Evolutionary conservation across 164 flowering plant species (phyloP).

Genomic region (Pachysandra terminalis): DNA sequence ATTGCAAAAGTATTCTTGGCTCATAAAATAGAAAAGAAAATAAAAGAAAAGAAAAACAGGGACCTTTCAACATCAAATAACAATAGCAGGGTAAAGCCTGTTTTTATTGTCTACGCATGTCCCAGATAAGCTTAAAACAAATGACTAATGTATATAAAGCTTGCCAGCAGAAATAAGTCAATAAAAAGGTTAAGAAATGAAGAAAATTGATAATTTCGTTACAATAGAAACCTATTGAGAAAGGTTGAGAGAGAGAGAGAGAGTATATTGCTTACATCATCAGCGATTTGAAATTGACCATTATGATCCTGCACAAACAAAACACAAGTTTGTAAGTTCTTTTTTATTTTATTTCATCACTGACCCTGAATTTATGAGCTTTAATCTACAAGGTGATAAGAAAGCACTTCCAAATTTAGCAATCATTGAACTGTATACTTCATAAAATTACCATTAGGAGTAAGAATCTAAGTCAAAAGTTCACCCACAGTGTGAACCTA

Average conservation of each 20-base stretch:
- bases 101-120: background rate
- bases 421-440: too few relatives aligned
- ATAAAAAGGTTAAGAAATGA: too few relatives aligned
- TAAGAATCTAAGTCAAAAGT: too few relatives aligned
- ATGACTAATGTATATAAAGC: background rate
- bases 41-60: too few relatives aligned
- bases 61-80: background rate
- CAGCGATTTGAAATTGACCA: constrained; percentile 75
- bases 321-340: constrained; percentile 2
- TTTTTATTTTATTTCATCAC: background rate
- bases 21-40: too few relatives aligned
- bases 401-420: background rate
- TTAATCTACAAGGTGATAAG: background rate
- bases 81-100: background rate
- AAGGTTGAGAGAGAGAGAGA: background rate
- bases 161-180: background rate
- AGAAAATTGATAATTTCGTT: background rate
- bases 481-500: too few relatives aligned
- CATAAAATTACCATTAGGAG: too few relatives aligned
- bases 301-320: constrained; percentile 59
- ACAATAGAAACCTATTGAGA: background rate
- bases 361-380: background rate
- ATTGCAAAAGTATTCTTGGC: too few relatives aligned
- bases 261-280: constrained; percentile 65
- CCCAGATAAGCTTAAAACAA: too few relatives aligned